Conservation (phyloP, 2,329 filamentous ascomycete genomes). For the Botrytis fabae region DNA sequence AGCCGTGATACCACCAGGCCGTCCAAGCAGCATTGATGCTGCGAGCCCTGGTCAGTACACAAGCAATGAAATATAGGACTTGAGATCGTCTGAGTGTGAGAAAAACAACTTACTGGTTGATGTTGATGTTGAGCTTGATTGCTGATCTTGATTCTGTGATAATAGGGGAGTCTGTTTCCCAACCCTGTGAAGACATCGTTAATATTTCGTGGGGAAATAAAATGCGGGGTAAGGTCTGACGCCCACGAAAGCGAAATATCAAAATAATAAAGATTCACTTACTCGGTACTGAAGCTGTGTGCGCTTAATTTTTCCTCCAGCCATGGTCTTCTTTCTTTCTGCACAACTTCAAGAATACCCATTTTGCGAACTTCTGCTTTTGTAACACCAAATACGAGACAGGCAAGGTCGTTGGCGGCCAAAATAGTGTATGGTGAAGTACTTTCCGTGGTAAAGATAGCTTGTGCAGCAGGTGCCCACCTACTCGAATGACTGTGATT, state of each 20-base stretch:
- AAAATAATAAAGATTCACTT: not conserved
- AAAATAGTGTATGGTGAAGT: conserved; percentile 93
- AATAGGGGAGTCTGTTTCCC: conserved; percentile 31
- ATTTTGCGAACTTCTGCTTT: conserved; percentile 91
- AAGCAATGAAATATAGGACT: not conserved
- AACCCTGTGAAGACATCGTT: conserved; percentile 23
- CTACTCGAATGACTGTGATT: conserved; percentile 88
- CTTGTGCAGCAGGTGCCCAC: conserved; percentile 88
- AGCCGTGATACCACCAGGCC: conserved; percentile 73
- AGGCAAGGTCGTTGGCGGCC: conserved; percentile 93
- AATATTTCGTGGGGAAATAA: conserved; percentile 1
- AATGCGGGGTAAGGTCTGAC: not conserved
- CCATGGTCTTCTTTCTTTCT: conserved; percentile 86
- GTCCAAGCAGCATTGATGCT: conserved; percentile 65
- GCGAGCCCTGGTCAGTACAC: conserved; percentile 18
- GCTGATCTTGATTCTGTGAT: conserved; percentile 31
- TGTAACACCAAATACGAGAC: conserved; percentile 98
- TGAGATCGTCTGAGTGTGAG: not conserved
- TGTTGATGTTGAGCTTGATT: conserved; percentile 39
- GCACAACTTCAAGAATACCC: conserved; percentile 92
- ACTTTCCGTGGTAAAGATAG: conserved; percentile 95
- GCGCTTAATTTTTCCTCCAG: conserved; percentile 79
- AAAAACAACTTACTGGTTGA: conserved; percentile 33
- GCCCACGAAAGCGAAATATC: not conserved
- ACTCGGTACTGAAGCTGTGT: conserved; percentile 51